These are phyloP conservation scores for Sporothrix dimorphospora DNA, from an alignment of 2,329 filamentous ascomycete genomes.

Conservation along the genomic window DNA sequence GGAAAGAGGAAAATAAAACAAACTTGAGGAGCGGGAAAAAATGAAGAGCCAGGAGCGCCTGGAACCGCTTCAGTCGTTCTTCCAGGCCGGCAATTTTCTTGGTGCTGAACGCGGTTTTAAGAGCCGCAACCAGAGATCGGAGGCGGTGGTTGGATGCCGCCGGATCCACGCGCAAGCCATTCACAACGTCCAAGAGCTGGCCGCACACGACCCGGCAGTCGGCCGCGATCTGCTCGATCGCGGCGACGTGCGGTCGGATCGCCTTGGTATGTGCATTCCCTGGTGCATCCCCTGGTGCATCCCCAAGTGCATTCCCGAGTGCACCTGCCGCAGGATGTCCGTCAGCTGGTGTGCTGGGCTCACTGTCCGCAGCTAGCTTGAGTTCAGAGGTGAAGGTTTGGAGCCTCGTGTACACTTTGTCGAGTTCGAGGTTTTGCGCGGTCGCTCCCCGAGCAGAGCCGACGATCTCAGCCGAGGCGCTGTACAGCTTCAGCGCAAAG, in stretches of 20 bases:
- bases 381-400: background rate
- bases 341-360: background rate
- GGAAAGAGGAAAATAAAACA: background rate
- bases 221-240: background rate
- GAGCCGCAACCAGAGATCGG: background rate
- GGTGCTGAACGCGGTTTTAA: background rate
- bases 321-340: background rate
- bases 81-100: conserved; percentile 10
- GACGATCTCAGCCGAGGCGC: background rate
- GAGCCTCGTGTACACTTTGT: conserved; percentile 1
- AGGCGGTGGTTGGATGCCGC: background rate
- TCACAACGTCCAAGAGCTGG: background rate
- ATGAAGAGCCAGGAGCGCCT: conserved; percentile 10
- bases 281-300: too few relatives aligned
- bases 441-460: background rate
- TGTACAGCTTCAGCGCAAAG: conserved; percentile 10
- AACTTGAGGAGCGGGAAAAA: conserved; percentile 18
- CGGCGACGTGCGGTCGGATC: background rate
- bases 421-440: background rate
- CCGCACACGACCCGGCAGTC: background rate
- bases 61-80: conserved; percentile 11
- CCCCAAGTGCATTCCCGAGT: background rate
- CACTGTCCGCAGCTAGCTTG: background rate
- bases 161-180: background rate
- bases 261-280: background rate